Base-by-base conservation (phyloP, 2,329 filamentous ascomycete genomes). In the Balansia obtecta region DNA sequence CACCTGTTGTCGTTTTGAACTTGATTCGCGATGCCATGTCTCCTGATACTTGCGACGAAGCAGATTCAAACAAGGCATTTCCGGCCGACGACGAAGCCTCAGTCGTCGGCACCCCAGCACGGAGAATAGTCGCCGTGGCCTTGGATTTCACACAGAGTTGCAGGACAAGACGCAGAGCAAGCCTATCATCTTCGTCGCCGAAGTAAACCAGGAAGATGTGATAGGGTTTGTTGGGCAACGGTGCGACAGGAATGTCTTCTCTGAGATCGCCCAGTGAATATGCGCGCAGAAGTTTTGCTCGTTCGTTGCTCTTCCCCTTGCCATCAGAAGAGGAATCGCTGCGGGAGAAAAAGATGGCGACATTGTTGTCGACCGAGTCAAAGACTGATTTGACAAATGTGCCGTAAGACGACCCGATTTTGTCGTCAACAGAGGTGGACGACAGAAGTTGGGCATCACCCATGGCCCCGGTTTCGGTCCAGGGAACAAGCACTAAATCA, bases 121-220 rank as follows among this genome's bases (percentile, higher is more conserved):
- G 81, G 1, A 85, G 71, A 33, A 96, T 76, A 0, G 86, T 91
- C 0, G 83, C 87, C 0, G 87, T 90, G 27, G 95, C 80, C 42
- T 86, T 79, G 4, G 80, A 76, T 59, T 89, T 93, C 63, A 84
- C 82, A 1, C 84, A 87, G 1, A 98, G 75, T 61, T 96, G 91
- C 3, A 97, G 73, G 3, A 91, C 85, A 22, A 97, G 79, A 1
- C 83, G 75, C 0, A 97, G 74, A 0, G 89, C 90, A 4, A 84
- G 79, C 8, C 81, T 78, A 60, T 96, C 91, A 61, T 98, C 93
- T 1, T 74, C 70, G 9, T 87, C 87, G 16, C 91, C 90, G 52
- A 95, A 83, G 67, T 88, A 97, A 0, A 90, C 85, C 49, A 95
- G 73, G 63, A 95, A 90, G 56, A 97, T 76, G 62, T 91, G 88